Percentiles rank a stretch among this genome's conserved stretches.
Evolutionary conservation across 1,284 basidiomycete genomes (phyloP).

Genomic region (Cryptococcus wingfieldii): DNA sequence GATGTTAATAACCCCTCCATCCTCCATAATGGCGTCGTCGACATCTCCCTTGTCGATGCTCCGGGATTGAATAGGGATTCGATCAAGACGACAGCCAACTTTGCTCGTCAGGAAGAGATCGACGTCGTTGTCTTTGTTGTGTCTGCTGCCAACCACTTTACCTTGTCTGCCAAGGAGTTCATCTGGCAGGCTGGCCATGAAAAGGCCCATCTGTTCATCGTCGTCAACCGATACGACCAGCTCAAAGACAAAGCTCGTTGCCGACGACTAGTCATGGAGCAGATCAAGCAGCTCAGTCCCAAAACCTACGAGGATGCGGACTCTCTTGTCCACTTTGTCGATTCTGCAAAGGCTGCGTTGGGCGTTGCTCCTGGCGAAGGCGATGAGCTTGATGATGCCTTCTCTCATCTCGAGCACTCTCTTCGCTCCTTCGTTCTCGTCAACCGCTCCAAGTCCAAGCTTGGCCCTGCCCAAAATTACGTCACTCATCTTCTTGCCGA

Average conservation of each 20-base stretch:
- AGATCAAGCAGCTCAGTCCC: constrained; percentile 89
- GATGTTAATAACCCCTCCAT: constrained; percentile 73
- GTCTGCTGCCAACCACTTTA: constrained; percentile 98
- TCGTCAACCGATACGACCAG: constrained; percentile 97
- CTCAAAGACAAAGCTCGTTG: constrained; percentile 96
- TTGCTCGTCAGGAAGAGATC: constrained; percentile 95
- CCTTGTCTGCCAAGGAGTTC: constrained; percentile 92
- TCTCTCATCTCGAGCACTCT: constrained; percentile 84
- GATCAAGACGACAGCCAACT: constrained; percentile 91
- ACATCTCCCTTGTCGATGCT: constrained; percentile 97
- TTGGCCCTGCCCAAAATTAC: constrained; percentile 92
- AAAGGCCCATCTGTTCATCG: constrained; percentile 97
- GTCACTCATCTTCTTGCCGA: constrained; percentile 83
- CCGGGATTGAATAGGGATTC: constrained; percentile 96
- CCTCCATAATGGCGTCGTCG: constrained; percentile 91
- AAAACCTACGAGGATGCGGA: constrained; percentile 84
- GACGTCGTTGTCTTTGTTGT: constrained; percentile 99
- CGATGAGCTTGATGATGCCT: constrained; percentile 62
- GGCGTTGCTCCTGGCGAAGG: constrained; percentile 36
- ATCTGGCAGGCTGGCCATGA: constrained; percentile 89
- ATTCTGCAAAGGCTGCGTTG: constrained; percentile 60
- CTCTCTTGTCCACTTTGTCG: constrained; percentile 97
- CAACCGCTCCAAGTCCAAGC: constrained; percentile 92
- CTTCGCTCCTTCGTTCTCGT: constrained; percentile 91
- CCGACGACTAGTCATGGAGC: constrained; percentile 81